A percentile compares a stretch with the other conserved stretches of the same genome.
These are phyloP conservation scores for Salisapilia sapeloensis DNA, from an alignment of 352 stramenopile species.

Conservation along the genomic window DNA sequence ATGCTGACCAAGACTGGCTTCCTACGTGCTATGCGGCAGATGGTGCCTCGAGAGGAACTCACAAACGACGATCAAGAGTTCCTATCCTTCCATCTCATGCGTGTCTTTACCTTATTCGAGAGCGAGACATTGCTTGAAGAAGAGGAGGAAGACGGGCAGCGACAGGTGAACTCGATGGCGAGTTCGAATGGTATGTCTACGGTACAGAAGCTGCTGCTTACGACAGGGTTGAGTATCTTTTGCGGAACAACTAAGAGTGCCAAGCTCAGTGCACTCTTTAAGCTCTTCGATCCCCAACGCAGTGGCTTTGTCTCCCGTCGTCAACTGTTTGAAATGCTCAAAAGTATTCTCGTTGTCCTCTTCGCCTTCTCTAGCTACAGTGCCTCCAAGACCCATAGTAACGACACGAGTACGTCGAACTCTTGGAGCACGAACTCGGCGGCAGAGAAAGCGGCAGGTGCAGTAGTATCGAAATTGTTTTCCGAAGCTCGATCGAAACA, in stretches of 20 bases:
- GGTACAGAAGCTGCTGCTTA: slow-evolving; percentile 55
- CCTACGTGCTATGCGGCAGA: slow-evolving; percentile 54
- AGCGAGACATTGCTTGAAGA: slow-evolving; percentile 37
- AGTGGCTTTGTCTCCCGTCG: slow-evolving; percentile 47
- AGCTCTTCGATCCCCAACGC: slow-evolving; percentile 47
- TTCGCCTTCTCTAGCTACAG: slow-evolving; percentile 78
- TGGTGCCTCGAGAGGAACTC: slow-evolving; percentile 48
- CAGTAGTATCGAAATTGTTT: slow-evolving; percentile 82
- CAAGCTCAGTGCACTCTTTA: slow-evolving; percentile 84
- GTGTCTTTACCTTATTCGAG: slow-evolving; percentile 72
- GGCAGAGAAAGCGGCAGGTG: slow-evolving; percentile 74
- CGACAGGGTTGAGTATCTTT: slow-evolving; percentile 84
- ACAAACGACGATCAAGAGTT: slow-evolving; percentile 81
- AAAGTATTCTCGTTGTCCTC: slow-evolving; percentile 59
- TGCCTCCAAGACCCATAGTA: slow-evolving; percentile 30
- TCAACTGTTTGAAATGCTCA: slow-evolving; percentile 68
- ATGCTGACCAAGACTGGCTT: slow-evolving; percentile 58
- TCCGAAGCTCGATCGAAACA: slow-evolving; percentile 47
- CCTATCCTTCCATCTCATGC: slow-evolving; percentile 69
- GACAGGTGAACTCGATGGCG: slow-evolving; percentile 5
- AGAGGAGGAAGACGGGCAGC: slow-evolving; percentile 12
- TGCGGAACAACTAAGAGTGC: slow-evolving; percentile 90
- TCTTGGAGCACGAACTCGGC: slow-evolving; percentile 64
- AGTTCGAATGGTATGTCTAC: too few species aligned
- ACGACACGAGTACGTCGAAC: slow-evolving; percentile 35